phyloP scores from a whole-genome alignment of 306 rosid species.

The Albizia julibrissin region DNA sequence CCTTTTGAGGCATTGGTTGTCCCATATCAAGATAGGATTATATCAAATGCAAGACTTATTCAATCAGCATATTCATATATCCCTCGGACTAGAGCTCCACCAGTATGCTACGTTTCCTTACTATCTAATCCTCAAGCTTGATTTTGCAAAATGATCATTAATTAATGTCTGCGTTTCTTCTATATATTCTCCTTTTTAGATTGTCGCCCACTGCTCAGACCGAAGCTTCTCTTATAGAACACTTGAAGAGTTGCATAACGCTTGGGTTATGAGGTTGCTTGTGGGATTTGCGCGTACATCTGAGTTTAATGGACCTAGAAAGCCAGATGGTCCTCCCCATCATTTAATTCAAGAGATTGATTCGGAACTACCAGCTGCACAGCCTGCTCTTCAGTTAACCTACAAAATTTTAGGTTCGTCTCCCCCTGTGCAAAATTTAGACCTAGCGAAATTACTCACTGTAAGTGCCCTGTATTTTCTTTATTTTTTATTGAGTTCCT shows the following conservation, averaged over 20 bases:
- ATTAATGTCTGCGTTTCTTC: constrained; percentile 23
- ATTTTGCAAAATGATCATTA: constrained; percentile 14
- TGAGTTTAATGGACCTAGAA: constrained; percentile 85
- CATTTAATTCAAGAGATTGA: constrained; percentile 89
- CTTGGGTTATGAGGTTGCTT: constrained; percentile 89
- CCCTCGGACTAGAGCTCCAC: constrained; percentile 90
- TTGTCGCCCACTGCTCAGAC: constrained; percentile 78
- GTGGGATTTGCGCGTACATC: constrained; percentile 95
- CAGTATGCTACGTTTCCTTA: constrained; percentile 58
- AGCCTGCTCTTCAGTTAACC: constrained; percentile 87
- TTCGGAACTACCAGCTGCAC: constrained; percentile 70
- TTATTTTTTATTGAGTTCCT: background rate
- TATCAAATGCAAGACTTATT: constrained; percentile 77
- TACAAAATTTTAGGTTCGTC: constrained; percentile 89
- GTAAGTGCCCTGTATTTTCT: constrained; percentile 48
- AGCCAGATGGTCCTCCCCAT: constrained; percentile 68
- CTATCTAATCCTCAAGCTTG: constrained; percentile 12
- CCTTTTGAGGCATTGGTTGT: constrained; percentile 86
- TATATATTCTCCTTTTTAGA: constrained; percentile 44
- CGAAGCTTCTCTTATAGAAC: constrained; percentile 77
- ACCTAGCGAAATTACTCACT: constrained; percentile 97
- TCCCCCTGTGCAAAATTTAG: constrained; percentile 93
- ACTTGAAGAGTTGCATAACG: constrained; percentile 80
- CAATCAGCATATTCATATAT: constrained; percentile 86
- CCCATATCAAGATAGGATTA: constrained; percentile 69